Conservation (phyloP, 371 early-diverging fungal species). For the Lichtheimia ramosa region DNA sequence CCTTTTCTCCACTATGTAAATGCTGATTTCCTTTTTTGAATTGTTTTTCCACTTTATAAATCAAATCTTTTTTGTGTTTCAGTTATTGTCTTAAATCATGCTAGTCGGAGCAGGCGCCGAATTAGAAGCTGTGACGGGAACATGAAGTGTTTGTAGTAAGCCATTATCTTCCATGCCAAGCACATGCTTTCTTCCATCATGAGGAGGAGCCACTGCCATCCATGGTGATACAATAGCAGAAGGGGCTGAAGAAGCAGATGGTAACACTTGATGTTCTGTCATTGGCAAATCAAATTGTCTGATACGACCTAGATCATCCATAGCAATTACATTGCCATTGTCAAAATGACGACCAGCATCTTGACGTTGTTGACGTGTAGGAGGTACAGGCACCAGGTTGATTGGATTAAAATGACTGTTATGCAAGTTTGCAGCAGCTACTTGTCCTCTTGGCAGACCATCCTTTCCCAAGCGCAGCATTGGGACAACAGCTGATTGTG, state of each 20-base stretch:
- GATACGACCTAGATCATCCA: constrained; percentile 5
- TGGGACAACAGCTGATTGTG: neutral
- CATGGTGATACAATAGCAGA: neutral
- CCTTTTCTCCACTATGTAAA: neutral
- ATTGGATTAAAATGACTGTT: too few relatives aligned
- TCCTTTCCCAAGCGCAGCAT: constrained; percentile 5
- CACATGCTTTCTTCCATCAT: neutral
- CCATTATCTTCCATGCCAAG: constrained; percentile 11
- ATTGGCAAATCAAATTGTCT: neutral
- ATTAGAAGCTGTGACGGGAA: neutral
- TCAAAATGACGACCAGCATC: too few relatives aligned
- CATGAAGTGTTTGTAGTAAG: neutral
- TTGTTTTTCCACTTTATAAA: neutral
- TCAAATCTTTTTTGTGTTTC: constrained; percentile 1
- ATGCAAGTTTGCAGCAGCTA: too few relatives aligned
- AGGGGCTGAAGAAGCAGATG: neutral
- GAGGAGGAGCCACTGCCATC: neutral
- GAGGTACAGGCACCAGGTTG: too few relatives aligned
- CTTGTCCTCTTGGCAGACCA: neutral
- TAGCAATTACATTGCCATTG: neutral
- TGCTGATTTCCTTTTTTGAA: neutral
- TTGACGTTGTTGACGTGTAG: too few relatives aligned
- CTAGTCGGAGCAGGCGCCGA: neutral
- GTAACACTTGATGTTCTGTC: neutral
- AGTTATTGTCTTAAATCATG: neutral